Conservation (phyloP, 805 yeast species). For the Lachancea nothofagi region DNA sequence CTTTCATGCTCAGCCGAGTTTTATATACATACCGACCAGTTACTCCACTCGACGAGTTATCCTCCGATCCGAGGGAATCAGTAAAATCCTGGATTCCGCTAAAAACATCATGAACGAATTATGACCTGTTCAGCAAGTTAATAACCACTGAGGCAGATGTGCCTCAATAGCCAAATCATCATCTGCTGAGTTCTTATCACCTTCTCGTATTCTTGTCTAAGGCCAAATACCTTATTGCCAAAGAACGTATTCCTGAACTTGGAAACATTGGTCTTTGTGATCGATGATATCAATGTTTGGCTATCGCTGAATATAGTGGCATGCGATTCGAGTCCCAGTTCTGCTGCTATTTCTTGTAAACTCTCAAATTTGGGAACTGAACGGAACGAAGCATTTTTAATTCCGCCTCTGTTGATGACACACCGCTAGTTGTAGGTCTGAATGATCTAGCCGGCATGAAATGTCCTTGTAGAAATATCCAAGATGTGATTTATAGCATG, state of each 20-base stretch:
- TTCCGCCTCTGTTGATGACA: slow-evolving; percentile 1
- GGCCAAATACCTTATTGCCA: slow-evolving; percentile 9
- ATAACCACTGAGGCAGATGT: no score
- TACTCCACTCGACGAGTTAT: no score
- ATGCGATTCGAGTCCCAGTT: not conserved
- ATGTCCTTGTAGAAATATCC: slow-evolving; percentile 1
- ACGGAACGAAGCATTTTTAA: not conserved
- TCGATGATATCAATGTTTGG: slow-evolving; percentile 1
- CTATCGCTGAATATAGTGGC: slow-evolving; percentile 4
- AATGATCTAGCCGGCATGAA: not conserved
- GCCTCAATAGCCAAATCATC: no score
- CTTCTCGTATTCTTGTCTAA: slow-evolving; percentile 5
- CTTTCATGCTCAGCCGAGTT: no score
- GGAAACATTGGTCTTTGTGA: slow-evolving; percentile 1
- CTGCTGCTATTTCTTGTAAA: not conserved
- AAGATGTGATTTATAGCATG: slow-evolving; percentile 1
- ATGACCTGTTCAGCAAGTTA: no score
- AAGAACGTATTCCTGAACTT: slow-evolving; percentile 8
- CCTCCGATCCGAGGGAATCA: no score
- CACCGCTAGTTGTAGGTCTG: not conserved
- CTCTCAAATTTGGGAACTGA: not conserved
- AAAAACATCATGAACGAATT: no score
- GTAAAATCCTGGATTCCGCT: no score
- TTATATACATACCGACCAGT: no score
- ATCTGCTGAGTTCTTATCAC: no score